Evolutionary conservation across 441 rosid genomes (phyloP), one percentile per base, ranked within the genome.

Genomic region (Gossypium schwendimanii): DNA sequence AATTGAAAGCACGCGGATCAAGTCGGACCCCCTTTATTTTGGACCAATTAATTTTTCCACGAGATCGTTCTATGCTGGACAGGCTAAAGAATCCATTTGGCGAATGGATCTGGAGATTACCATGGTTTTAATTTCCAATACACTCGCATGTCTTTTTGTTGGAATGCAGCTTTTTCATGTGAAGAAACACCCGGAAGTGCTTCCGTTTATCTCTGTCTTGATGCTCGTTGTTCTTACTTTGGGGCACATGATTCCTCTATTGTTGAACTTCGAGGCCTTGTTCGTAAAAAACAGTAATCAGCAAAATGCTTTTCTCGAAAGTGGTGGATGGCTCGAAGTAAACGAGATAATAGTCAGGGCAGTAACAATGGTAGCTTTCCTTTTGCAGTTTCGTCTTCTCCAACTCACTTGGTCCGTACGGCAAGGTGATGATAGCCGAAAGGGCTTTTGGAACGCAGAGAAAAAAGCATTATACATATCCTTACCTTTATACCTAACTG

Each of bases 71-170:
- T 87, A 87, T 66, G 59, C 52, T 31, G 75, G 71, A 78, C 92
- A 88, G 84, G 98, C 94, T 8, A 75, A 74, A 70, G 88, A 87
- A 78, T 94, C 93, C 71, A 84, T 94, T 55, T 89, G 94, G 94
- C 87, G 99, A 82, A 91, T 89, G 91, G 94, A 91, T 85, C 74
- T 94, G 63, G 99, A 94, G 91, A 80, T 94, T 53, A 82, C 79
- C 60, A 76, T 94, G 91, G 91, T 87, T 74, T 76, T 94, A 66
- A 78, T 92, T 79, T 88, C 92, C 52, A 88, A 89, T 75, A 86
- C 92, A 6, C 85, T 92, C 26, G 83, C 90, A 15, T 94, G 98
- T 78, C 47, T 91, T 72, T 87, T 92, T 53, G 75, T 89, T 10
- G 96, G 89, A 55, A 63, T 87, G 82, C 98, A 94, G 76, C 92